phyloP scores from a whole-genome alignment of 1,284 basidiomycete species.

The Irpex rosettiformis region DNA sequence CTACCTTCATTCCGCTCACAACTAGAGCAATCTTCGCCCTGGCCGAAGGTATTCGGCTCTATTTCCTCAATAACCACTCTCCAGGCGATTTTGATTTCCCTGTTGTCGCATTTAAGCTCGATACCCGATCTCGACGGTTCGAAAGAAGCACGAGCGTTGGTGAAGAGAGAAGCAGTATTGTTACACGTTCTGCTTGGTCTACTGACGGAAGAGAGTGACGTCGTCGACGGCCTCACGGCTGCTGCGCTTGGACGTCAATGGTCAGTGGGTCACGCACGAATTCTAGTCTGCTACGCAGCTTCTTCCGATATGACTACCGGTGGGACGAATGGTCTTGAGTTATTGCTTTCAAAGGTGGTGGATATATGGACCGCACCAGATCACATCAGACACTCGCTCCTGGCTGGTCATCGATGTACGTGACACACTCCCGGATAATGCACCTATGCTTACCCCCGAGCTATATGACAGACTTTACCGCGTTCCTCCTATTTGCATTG shows the following conservation, averaged over 20 bases:
- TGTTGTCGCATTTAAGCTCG: slow-evolving; percentile 45
- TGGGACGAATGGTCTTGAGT: slow-evolving; percentile 43
- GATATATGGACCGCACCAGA: slow-evolving; percentile 65
- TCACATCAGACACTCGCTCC: slow-evolving; percentile 70
- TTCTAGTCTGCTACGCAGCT: slow-evolving; percentile 66
- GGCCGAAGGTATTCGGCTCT: slow-evolving; percentile 44
- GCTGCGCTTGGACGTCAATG: slow-evolving; percentile 55
- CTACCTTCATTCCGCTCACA: slow-evolving; percentile 47
- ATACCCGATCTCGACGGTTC: slow-evolving; percentile 32
- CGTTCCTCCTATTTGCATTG: slow-evolving; percentile 18
- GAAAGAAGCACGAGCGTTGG: slow-evolving; percentile 33
- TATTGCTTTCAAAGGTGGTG: slow-evolving; percentile 45
- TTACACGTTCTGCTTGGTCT: slow-evolving; percentile 48
- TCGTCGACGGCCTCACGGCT: slow-evolving; percentile 50
- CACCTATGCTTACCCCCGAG: slow-evolving; percentile 37
- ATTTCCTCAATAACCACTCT: slow-evolving; percentile 51
- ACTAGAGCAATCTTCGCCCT: slow-evolving; percentile 33
- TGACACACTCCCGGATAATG: slow-evolving; percentile 45
- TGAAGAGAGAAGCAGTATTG: slow-evolving; percentile 51
- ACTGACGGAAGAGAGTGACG: slow-evolving; percentile 37
- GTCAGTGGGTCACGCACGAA: slow-evolving; percentile 53
- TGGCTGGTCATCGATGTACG: slow-evolving; percentile 67
- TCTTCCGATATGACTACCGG: slow-evolving; percentile 28
- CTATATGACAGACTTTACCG: not conserved
- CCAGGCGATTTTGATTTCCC: slow-evolving; percentile 54